A percentile compares a stretch with the other conserved stretches of the same genome.
Conservation (phyloP, 257 asterid genomes). For the Petunia axillaris region DNA sequence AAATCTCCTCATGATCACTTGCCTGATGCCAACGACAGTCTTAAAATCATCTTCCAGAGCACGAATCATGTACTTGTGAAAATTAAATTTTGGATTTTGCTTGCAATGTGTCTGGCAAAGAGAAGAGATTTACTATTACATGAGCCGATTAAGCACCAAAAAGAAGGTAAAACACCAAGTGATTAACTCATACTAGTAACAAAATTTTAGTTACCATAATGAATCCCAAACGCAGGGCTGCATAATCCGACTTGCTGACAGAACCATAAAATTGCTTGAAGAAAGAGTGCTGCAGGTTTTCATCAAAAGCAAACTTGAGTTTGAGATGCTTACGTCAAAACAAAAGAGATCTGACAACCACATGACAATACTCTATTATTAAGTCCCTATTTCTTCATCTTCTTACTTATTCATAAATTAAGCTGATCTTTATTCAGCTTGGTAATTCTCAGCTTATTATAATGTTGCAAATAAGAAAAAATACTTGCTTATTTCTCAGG, state of each 20-base stretch:
- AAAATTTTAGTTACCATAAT: constrained; percentile 57
- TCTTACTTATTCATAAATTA: neutral
- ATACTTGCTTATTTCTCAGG: neutral
- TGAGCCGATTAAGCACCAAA: constrained; percentile 1
- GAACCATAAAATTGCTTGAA: constrained; percentile 90
- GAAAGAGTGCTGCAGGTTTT: constrained; percentile 77
- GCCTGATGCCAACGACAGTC: constrained; percentile 96
- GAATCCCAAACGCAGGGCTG: constrained; percentile 87
- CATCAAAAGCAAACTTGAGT: neutral
- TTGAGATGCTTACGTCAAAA: constrained; percentile 8
- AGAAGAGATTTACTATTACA: constrained; percentile 28
- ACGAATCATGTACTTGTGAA: constrained; percentile 96
- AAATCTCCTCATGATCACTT: constrained; percentile 34
- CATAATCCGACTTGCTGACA: constrained; percentile 87
- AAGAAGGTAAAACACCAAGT: constrained; percentile 12
- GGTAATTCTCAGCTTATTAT: constrained; percentile 10
- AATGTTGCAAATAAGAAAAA: constrained; percentile 8
- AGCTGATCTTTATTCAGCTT: neutral
- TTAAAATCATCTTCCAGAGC: constrained; percentile 95
- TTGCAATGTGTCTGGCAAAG: constrained; percentile 77
- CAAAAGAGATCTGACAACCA: neutral
- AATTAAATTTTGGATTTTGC: constrained; percentile 88
- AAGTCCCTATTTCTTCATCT: constrained; percentile 16
- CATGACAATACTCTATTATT: neutral
- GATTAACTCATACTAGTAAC: neutral